A percentile compares a stretch with the other conserved stretches of the same genome.
Evolutionary conservation across 345 rosid genomes (phyloP).

Genomic region (Rhodomyrtus tomentosa): DNA sequence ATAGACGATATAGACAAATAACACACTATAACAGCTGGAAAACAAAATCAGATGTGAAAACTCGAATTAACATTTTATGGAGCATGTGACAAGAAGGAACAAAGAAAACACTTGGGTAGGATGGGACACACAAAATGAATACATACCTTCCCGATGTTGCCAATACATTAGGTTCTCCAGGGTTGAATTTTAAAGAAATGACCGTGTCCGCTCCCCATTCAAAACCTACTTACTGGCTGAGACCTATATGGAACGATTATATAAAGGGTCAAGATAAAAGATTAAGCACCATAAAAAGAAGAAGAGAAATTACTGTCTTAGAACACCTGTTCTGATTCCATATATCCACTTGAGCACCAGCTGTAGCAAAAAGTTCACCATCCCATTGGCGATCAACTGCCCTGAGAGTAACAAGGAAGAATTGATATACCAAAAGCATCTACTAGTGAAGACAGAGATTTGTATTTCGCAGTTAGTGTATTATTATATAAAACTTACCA

Average conservation of each 20-base stretch:
- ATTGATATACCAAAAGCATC: background rate
- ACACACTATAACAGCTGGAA: background rate
- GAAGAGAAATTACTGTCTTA: background rate
- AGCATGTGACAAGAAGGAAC: background rate
- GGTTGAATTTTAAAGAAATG: slow-evolving; percentile 84
- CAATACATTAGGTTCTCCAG: slow-evolving; percentile 78
- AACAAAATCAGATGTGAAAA: background rate
- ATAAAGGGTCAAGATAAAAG: background rate
- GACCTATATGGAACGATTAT: slow-evolving; percentile 38
- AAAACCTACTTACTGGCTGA: slow-evolving; percentile 75
- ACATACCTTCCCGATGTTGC: slow-evolving; percentile 75
- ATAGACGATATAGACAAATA: background rate
- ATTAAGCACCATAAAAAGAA: background rate
- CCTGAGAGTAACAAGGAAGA: slow-evolving; percentile 24
- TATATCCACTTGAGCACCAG: slow-evolving; percentile 87
- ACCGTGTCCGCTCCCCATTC: slow-evolving; percentile 84
- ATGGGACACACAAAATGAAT: background rate
- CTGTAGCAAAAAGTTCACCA: slow-evolving; percentile 85
- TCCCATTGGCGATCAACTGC: slow-evolving; percentile 95
- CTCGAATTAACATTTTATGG: background rate
- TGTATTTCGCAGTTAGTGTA: background rate
- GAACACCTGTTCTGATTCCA: slow-evolving; percentile 90
- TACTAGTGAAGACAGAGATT: background rate
- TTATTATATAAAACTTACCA: slow-evolving; percentile 26
- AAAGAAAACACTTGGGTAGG: background rate